phyloP scores from a whole-genome alignment of 495 filamentous ascomycete species.

The Penicilliopsis zonata region DNA sequence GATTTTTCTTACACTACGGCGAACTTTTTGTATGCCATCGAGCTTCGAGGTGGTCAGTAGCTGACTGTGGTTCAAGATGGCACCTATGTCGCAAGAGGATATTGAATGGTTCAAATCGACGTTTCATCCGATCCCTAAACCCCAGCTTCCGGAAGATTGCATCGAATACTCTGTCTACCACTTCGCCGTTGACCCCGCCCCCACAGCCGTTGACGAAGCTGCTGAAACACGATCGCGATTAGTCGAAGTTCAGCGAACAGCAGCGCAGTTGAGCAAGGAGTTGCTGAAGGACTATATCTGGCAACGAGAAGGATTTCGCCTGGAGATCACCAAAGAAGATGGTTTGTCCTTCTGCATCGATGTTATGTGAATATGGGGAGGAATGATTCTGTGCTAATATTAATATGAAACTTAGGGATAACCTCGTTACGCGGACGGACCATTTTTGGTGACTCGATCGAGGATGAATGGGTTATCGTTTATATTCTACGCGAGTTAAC shows the following conservation, averaged over 20 bases:
- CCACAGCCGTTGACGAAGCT: constrained; percentile 32
- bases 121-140: constrained; percentile 49
- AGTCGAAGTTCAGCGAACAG: constrained; percentile 56
- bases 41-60: too few species aligned
- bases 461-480: constrained; percentile 95
- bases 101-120: constrained; percentile 38
- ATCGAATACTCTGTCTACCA: constrained; percentile 78
- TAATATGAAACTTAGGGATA: constrained; percentile 14
- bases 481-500: constrained; percentile 80
- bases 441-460: constrained; percentile 84
- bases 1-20: too few species aligned
- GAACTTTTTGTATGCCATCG: too few species aligned
- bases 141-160: constrained; percentile 67
- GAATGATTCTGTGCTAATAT: constrained; percentile 3
- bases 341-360: constrained; percentile 19
- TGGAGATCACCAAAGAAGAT: constrained; percentile 49
- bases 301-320: constrained; percentile 70
- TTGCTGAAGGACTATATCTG: constrained; percentile 81
- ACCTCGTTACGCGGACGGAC: constrained; percentile 55
- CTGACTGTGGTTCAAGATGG: constrained; percentile 16
- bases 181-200: constrained; percentile 34
- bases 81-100: constrained; percentile 35
- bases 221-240: constrained; percentile 47
- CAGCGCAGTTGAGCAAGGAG: constrained; percentile 45
- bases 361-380: not conserved